A percentile compares a stretch with the other conserved stretches of the same genome.
Evolutionary conservation across 768 basidiomycete genomes (phyloP).

Genomic region (Collybia sordida): DNA sequence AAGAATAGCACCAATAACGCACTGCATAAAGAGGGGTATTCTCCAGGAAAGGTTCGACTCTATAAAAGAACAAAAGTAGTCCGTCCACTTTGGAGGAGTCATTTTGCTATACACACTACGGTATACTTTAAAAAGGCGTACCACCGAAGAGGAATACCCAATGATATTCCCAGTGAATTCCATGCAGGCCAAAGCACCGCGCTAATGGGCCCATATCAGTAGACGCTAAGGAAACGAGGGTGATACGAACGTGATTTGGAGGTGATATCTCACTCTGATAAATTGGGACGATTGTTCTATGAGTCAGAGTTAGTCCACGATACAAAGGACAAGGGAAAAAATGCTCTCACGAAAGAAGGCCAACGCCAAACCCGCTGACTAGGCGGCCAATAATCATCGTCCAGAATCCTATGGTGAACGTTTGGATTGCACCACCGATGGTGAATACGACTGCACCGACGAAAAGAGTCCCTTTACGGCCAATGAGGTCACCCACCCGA

Average conservation of each 20-base stretch:
- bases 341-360: constrained; percentile 59
- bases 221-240: neutral
- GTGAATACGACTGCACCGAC: constrained; percentile 74
- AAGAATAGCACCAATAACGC: constrained; percentile 80
- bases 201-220: constrained; percentile 40
- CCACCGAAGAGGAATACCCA: constrained; percentile 88
- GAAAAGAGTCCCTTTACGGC: constrained; percentile 72
- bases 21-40: constrained; percentile 85
- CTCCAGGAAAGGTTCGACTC: constrained; percentile 89
- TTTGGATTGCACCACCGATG: constrained; percentile 73
- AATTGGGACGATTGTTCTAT: constrained; percentile 90
- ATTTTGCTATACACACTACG: too few species aligned
- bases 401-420: constrained; percentile 47
- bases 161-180: constrained; percentile 93
- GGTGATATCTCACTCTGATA: constrained; percentile 97
- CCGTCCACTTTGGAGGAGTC: constrained; percentile 69
- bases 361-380: constrained; percentile 75
- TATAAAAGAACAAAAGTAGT: constrained; percentile 91
- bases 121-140: constrained; percentile 35
- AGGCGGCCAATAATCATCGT: constrained; percentile 59
- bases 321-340: neutral
- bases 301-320: neutral
- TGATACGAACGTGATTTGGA: constrained; percentile 79
- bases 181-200: constrained; percentile 91
- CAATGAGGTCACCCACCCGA: constrained; percentile 72